Conservation (phyloP, 352 stramenopile genomes). For the Pythium dissotocum region DNA sequence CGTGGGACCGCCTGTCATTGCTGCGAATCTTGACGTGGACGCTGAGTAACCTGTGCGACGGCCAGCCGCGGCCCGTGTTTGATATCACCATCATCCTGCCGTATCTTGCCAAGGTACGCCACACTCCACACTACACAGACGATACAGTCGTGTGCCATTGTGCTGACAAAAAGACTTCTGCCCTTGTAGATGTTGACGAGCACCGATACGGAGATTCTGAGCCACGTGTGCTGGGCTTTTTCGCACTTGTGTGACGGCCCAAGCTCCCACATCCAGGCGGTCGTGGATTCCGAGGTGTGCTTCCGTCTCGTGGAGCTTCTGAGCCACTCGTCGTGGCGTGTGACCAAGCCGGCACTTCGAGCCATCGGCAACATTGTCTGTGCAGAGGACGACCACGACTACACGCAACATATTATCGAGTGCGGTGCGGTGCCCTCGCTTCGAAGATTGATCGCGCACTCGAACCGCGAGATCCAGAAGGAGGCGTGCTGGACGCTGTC, state of each 20-base stretch:
- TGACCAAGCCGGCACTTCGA: constrained; percentile 96
- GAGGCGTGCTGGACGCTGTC: constrained; percentile 96
- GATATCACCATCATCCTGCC: constrained; percentile 89
- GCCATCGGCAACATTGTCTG: constrained; percentile 99
- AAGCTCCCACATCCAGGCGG: constrained; percentile 95
- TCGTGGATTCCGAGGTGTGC: constrained; percentile 90
- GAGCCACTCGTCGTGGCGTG: constrained; percentile 91
- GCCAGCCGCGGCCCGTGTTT: constrained; percentile 87
- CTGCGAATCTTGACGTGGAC: constrained; percentile 92
- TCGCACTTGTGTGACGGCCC: constrained; percentile 97
- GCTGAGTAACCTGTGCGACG: constrained; percentile 92
- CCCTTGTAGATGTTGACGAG: constrained; percentile 86
- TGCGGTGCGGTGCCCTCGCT: constrained; percentile 94
- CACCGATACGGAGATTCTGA: constrained; percentile 94
- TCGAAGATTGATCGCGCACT: constrained; percentile 93
- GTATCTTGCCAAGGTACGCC: constrained; percentile 66
- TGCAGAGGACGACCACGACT: constrained; percentile 94
- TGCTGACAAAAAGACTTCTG: neutral
- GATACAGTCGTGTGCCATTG: too few relatives aligned
- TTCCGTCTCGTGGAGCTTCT: constrained; percentile 94
- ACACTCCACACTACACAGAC: too few relatives aligned
- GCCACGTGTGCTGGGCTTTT: constrained; percentile 95
- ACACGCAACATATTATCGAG: constrained; percentile 96
- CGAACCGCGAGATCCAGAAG: constrained; percentile 98
- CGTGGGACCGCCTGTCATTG: constrained; percentile 80